These are phyloP conservation scores for Backusella circina DNA, from an alignment of 192 early-diverging fungal genomes.

Conservation along the genomic window DNA sequence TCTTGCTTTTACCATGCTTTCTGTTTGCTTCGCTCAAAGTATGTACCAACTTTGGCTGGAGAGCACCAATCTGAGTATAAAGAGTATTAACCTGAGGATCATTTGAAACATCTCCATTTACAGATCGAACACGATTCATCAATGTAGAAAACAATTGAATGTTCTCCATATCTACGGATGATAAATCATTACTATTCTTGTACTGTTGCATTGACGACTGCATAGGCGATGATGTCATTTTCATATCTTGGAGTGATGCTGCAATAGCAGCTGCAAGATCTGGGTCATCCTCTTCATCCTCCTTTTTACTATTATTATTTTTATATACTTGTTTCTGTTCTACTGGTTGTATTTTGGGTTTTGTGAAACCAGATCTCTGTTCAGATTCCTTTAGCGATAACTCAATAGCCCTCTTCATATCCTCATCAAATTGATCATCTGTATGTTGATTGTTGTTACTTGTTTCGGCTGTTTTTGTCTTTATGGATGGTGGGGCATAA, in stretches of 20 bases:
- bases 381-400: constrained; percentile 78
- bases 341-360: background rate
- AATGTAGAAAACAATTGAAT: constrained; percentile 87
- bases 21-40: constrained; percentile 64
- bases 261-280: constrained; percentile 75
- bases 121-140: constrained; percentile 70
- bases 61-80: constrained; percentile 79
- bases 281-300: constrained; percentile 60
- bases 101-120: constrained; percentile 70
- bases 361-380: constrained; percentile 29
- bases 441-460: background rate
- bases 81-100: constrained; percentile 76
- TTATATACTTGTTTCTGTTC: constrained; percentile 5
- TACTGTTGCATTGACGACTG: background rate
- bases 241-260: constrained; percentile 66
- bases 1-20: constrained; percentile 61
- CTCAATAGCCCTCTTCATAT: constrained; percentile 90
- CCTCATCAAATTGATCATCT: constrained; percentile 72
- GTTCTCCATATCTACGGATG: constrained; percentile 79
- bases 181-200: constrained; percentile 55
- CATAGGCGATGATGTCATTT: constrained; percentile 24
- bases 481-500: background rate
- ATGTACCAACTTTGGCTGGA: constrained; percentile 80
- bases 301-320: background rate
- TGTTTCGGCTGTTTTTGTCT: background rate